Conservation (phyloP, 805 yeast genomes). For the Clavispora vitiphila region DNA sequence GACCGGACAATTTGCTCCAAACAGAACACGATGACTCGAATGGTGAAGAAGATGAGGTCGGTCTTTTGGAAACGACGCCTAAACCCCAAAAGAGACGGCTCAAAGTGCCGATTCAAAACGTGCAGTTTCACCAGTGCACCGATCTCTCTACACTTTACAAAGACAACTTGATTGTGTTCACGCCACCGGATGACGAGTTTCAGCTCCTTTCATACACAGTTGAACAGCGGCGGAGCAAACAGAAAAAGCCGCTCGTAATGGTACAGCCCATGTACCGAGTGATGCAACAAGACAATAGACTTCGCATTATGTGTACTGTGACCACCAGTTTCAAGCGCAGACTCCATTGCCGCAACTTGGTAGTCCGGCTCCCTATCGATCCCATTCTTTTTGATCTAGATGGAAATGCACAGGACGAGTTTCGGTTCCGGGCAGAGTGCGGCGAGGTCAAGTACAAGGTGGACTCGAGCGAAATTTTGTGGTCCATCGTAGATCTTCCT, state of each 20-base stretch:
- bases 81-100: not conserved
- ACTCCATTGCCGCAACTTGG: conserved; percentile 27
- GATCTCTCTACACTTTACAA: conserved; percentile 62
- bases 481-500: conserved; percentile 65
- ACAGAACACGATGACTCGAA: not conserved
- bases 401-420: conserved; percentile 8
- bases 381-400: conserved; percentile 28
- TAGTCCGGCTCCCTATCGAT: conserved; percentile 30
- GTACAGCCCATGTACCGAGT: conserved; percentile 34
- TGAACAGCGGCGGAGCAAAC: conserved; percentile 35
- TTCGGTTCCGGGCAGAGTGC: conserved; percentile 48
- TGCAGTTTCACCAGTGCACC: conserved; percentile 63
- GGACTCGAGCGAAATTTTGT: conserved; percentile 61
- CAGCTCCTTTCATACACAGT: conserved; percentile 35
- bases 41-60: not conserved
- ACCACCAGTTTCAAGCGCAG: conserved; percentile 32
- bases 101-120: conserved; percentile 31
- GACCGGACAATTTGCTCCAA: conserved; percentile 9
- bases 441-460: conserved; percentile 73
- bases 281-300: conserved; percentile 14
- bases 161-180: conserved; percentile 64
- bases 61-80: not conserved
- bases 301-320: conserved; percentile 33
- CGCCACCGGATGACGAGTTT: conserved; percentile 72
- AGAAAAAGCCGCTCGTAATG: conserved; percentile 41